Evolutionary conservation across 2,329 filamentous ascomycete genomes (phyloP).

Genomic region (Cylindrodendrum hubeiense): DNA sequence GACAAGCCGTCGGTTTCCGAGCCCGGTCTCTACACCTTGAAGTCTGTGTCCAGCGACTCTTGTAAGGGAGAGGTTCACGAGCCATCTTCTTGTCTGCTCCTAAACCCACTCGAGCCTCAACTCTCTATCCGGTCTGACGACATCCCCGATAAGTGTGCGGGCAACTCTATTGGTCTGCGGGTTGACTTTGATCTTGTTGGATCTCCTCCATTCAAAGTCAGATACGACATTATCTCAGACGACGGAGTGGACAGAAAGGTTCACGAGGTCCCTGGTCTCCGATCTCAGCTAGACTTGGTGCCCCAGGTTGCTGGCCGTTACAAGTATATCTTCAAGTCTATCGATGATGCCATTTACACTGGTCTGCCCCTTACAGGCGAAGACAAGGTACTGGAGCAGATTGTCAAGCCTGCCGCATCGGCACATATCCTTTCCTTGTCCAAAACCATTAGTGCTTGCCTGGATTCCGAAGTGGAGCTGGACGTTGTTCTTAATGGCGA

Average conservation of each 20-base stretch:
- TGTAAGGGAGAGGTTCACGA: conserved; percentile 92
- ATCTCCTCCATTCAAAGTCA: conserved; percentile 89
- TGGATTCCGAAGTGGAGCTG: conserved; percentile 83
- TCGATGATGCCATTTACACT: conserved; percentile 86
- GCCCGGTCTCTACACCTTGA: conserved; percentile 88
- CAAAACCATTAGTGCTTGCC: conserved; percentile 76
- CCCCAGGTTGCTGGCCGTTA: conserved; percentile 87
- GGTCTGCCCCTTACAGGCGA: conserved; percentile 71
- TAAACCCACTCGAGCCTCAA: conserved; percentile 91
- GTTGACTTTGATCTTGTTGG: conserved; percentile 92
- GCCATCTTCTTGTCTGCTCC: conserved; percentile 90
- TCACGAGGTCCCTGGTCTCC: conserved; percentile 75
- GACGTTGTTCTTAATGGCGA: conserved; percentile 84
- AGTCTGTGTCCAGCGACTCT: conserved; percentile 81
- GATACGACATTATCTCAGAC: conserved; percentile 78
- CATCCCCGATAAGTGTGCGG: conserved; percentile 94
- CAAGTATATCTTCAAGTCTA: conserved; percentile 84
- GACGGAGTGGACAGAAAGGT: conserved; percentile 67
- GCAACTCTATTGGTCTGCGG: conserved; percentile 89
- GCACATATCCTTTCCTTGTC: conserved; percentile 74
- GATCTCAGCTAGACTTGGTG: conserved; percentile 86
- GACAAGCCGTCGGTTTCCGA: conserved; percentile 78
- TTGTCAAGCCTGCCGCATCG: conserved; percentile 92
- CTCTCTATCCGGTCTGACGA: conserved; percentile 80
- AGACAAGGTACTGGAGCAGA: conserved; percentile 80